Conservation (phyloP, 352 stramenopile genomes). For the Phytopythium ostracodes region DNA sequence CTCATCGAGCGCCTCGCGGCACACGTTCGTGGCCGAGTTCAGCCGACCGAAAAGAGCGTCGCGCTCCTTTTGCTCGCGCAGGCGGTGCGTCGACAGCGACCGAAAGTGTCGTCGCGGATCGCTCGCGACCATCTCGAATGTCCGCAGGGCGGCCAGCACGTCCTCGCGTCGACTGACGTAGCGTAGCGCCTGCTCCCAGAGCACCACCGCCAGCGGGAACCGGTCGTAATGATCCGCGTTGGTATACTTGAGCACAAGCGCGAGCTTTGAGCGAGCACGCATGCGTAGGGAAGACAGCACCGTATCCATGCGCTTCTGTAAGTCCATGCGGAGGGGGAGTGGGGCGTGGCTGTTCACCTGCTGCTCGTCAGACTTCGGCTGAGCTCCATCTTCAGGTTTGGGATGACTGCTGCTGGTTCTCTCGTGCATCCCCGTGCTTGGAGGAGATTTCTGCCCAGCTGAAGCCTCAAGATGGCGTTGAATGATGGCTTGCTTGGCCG, state of each 20-base stretch:
- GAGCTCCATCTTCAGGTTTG: neutral
- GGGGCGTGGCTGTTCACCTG: slow-evolving; percentile 25
- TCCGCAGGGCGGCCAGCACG: slow-evolving; percentile 31
- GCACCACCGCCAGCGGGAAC: slow-evolving; percentile 51
- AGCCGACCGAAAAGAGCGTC: slow-evolving; percentile 55
- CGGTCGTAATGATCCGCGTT: slow-evolving; percentile 49
- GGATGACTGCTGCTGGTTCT: neutral
- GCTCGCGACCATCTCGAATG: slow-evolving; percentile 59
- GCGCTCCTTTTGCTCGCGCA: slow-evolving; percentile 64
- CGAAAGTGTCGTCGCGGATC: slow-evolving; percentile 67
- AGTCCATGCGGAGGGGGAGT: slow-evolving; percentile 46
- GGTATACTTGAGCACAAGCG: slow-evolving; percentile 79
- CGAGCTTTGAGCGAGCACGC: slow-evolving; percentile 49
- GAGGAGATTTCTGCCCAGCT: neutral
- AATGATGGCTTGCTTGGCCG: slow-evolving; percentile 36
- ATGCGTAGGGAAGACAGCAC: slow-evolving; percentile 44
- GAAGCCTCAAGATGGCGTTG: slow-evolving; percentile 41
- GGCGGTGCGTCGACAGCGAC: slow-evolving; percentile 56
- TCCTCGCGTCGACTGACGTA: slow-evolving; percentile 40
- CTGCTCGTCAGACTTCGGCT: neutral
- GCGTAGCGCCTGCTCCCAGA: slow-evolving; percentile 53
- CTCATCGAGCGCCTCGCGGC: slow-evolving; percentile 41
- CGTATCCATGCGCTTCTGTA: slow-evolving; percentile 57
- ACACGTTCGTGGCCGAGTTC: slow-evolving; percentile 41
- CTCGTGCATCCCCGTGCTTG: no score